Base-by-base conservation (phyloP, 352 stramenopile species). In the Phytophthora aleatoria region DNA sequence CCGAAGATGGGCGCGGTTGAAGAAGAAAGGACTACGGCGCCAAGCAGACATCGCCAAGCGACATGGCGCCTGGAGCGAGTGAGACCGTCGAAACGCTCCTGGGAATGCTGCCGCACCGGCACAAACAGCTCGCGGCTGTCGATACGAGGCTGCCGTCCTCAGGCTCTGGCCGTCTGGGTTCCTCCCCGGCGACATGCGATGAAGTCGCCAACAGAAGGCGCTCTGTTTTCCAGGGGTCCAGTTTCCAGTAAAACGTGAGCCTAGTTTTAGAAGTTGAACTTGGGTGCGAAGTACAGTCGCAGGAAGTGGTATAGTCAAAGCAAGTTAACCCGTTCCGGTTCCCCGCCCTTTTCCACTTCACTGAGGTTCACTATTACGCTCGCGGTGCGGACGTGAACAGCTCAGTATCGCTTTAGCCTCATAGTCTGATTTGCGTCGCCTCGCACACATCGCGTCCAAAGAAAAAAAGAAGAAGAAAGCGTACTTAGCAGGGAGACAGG, bases 201-300 rank as follows among this genome's bases (percentile, higher is more conserved):
- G 26, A 41, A 28, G 8, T 20, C 43, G 43, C 47, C 30, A 43
- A 27, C 50, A 36, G 50, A 41, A 41, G 33, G 33, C 1, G 7
- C 28, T 10, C 20, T 2, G 36, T 56, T 10, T 33, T 33, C 24
- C 27, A 51, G 20, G 20, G 20, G 35, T 55, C n/a, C 31, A 58
- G 41, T 15, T 54, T 57, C 41, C 30, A 49, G 51, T 50, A 43
- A 35, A 52, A 45, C 38, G 30, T 31, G 45, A 57, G 24, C 50
- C 53, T 57, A 54, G 41, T 53, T 28, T 54, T 20, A n/a, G 53
- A 69, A 27, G 61, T 69, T 69, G 52, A 69, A 69, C 61, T 69
- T 69, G 61, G 11, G 54, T 39, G 20, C 16, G 7, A 44, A 64
- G 50, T 50, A 56, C 53, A 63, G 44, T 54, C 56, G 33, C 33